phyloP scores from a whole-genome alignment of 495 filamentous ascomycete genomes.

The Lophium mytilinum region DNA sequence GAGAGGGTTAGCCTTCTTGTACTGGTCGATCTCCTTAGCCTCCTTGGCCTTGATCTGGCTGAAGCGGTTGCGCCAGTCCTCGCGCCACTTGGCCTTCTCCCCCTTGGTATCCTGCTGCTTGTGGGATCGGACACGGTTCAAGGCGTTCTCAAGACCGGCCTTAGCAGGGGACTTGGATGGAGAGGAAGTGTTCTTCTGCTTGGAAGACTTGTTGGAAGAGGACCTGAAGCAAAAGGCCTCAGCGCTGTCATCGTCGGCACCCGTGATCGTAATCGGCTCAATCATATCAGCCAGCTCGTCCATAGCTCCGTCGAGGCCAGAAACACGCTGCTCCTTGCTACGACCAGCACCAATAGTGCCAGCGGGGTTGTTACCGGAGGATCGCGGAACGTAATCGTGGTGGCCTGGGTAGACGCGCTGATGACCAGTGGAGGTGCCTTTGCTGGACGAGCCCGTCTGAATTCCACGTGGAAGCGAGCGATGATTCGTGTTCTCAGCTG shows the following conservation, averaged over 20 bases:
- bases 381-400: conserved; percentile 6
- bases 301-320: conserved; percentile 21
- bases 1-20: conserved; percentile 8
- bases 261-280: not conserved
- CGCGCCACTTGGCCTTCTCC: conserved; percentile 10
- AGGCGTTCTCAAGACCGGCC: conserved; percentile 29
- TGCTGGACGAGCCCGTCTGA: not conserved
- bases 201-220: not conserved
- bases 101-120: not conserved
- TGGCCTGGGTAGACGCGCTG: conserved; percentile 9
- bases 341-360: not conserved
- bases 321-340: not conserved
- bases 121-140: conserved; percentile 23
- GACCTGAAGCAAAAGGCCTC: conserved; percentile 20
- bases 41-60: conserved; percentile 8
- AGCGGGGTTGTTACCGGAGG: not conserved
- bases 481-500: no score
- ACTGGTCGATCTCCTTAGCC: conserved; percentile 13
- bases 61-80: conserved; percentile 21
- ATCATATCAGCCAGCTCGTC: conserved; percentile 6
- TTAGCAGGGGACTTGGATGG: conserved; percentile 26
- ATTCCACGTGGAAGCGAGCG: not conserved
- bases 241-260: not conserved
- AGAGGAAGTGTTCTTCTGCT: not conserved
- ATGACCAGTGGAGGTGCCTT: conserved; percentile 2